Percentiles rank a stretch among this genome's conserved stretches.
phyloP scores from a whole-genome alignment of 805 yeast genomes.

The Candida easanensis region DNA sequence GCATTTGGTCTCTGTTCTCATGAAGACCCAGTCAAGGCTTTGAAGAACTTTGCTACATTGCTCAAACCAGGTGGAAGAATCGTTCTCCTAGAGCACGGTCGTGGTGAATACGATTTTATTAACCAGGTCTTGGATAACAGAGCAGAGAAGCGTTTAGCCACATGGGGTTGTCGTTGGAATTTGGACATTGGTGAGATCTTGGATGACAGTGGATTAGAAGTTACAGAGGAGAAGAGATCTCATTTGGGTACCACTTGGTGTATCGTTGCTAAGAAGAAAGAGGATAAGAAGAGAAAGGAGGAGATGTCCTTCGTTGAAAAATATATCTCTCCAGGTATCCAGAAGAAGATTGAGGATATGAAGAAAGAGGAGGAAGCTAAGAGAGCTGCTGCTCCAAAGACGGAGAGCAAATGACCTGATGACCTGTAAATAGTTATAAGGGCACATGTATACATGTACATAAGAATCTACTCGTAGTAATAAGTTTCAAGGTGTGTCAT shows the following conservation, averaged over 20 bases:
- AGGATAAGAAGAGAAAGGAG: conserved; percentile 49
- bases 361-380: conserved; percentile 8
- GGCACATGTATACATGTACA: neutral
- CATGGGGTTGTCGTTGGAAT: conserved; percentile 99
- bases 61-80: conserved; percentile 90
- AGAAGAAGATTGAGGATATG: conserved; percentile 24
- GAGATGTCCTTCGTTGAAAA: conserved; percentile 51
- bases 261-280: conserved; percentile 71
- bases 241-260: conserved; percentile 95
- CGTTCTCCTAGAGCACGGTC: conserved; percentile 86
- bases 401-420: too few relatives aligned
- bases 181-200: conserved; percentile 86
- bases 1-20: conserved; percentile 97
- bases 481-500: too few relatives aligned
- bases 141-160: conserved; percentile 77
- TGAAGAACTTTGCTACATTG: conserved; percentile 67
- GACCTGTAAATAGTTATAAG: too few relatives aligned
- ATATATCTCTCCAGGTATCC: conserved; percentile 40
- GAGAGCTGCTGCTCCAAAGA: too few relatives aligned
- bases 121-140: conserved; percentile 79
- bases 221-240: conserved; percentile 73
- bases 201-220: conserved; percentile 78
- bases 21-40: conserved; percentile 82
- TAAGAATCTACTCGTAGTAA: neutral
- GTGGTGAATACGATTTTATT: conserved; percentile 75